These are phyloP conservation scores for Fusarium sp. DNA, from an alignment of 2,329 filamentous ascomycete species.

Conservation along the genomic window DNA sequence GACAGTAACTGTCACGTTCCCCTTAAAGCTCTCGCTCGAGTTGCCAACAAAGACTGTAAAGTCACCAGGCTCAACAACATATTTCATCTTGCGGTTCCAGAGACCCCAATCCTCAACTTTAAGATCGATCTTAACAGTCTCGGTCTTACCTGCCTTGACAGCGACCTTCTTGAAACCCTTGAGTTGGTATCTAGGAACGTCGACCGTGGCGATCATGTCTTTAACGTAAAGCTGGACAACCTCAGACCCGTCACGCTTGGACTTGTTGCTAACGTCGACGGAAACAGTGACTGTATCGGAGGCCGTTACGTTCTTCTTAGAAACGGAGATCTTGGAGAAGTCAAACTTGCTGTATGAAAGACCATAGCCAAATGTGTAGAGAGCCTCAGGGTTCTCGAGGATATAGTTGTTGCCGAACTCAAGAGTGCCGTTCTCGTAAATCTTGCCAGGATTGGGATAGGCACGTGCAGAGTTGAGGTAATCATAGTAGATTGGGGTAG, in stretches of 20 bases:
- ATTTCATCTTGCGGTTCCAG: constrained; percentile 72
- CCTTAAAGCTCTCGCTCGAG: constrained; percentile 66
- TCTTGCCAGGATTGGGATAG: constrained; percentile 63
- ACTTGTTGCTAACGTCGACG: constrained; percentile 71
- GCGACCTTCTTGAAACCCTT: constrained; percentile 75
- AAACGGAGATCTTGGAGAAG: constrained; percentile 66
- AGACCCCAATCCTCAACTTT: constrained; percentile 68
- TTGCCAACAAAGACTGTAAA: constrained; percentile 73
- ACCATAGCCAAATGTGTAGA: constrained; percentile 75
- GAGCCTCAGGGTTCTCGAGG: constrained; percentile 66
- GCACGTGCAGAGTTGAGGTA: constrained; percentile 74
- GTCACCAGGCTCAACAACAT: constrained; percentile 78
- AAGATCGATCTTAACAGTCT: constrained; percentile 61
- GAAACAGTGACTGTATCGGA: constrained; percentile 67
- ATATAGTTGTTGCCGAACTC: constrained; percentile 75
- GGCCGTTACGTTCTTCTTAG: constrained; percentile 57
- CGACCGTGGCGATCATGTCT: constrained; percentile 70
- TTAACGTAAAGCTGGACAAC: constrained; percentile 76
- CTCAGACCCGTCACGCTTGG: constrained; percentile 68
- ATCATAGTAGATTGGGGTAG: constrained; percentile 77
- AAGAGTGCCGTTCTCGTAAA: constrained; percentile 68
- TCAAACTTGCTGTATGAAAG: constrained; percentile 72
- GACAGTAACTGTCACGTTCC: constrained; percentile 67
- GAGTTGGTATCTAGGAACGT: constrained; percentile 71
- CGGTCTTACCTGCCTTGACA: constrained; percentile 68